Conservation (phyloP, 768 basidiomycete species). For the Coprinellus micaceus region DNA sequence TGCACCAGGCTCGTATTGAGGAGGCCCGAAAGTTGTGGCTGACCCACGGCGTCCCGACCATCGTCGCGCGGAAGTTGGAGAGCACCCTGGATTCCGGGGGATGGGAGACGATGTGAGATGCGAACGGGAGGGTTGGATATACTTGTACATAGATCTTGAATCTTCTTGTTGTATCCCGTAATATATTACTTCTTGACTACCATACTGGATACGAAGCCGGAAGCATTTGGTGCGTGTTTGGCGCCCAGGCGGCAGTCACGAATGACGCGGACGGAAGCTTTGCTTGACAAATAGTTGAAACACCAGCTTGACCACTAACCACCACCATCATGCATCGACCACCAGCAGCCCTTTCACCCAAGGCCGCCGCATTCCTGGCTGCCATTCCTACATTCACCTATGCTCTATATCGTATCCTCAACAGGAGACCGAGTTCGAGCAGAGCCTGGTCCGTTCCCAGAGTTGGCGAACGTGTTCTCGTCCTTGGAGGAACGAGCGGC, state of each 20-base stretch:
- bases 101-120: slow-evolving; percentile 75
- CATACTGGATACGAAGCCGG: neutral
- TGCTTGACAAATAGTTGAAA: neutral
- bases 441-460: slow-evolving; percentile 30
- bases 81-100: slow-evolving; percentile 86
- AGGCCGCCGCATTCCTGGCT: neutral
- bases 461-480: slow-evolving; percentile 65
- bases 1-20: slow-evolving; percentile 85
- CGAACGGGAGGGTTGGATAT: neutral
- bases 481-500: slow-evolving; percentile 83
- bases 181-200: neutral
- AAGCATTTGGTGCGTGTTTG: neutral
- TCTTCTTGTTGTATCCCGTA: neutral
- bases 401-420: neutral
- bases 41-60: slow-evolving; percentile 82
- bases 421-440: neutral
- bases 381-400: neutral
- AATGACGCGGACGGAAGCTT: neutral
- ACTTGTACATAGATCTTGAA: neutral
- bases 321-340: slow-evolving; percentile 31
- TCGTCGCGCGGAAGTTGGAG: slow-evolving; percentile 87
- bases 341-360: neutral
- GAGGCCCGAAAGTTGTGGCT: slow-evolving; percentile 91
- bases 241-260: neutral
- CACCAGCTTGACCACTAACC: slow-evolving; percentile 30